Conservation (phyloP, 1,139 yeast species). For the Yamadazyma taylorii region DNA sequence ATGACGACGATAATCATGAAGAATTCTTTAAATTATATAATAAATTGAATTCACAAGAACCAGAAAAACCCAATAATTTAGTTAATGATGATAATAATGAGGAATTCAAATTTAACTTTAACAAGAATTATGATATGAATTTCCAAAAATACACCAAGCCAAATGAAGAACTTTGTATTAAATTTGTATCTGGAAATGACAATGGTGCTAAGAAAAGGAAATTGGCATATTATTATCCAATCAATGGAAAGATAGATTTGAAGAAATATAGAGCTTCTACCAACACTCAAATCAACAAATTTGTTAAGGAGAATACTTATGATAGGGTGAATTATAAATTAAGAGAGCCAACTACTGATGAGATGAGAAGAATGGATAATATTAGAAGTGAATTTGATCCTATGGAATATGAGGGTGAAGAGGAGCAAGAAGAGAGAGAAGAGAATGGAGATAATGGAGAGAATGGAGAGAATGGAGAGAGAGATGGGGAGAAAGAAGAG, state of each 20-base stretch:
- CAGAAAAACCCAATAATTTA: slow-evolving; percentile 45
- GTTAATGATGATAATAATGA: slow-evolving; percentile 39
- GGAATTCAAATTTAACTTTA: slow-evolving; percentile 56
- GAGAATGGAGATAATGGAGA: slow-evolving; percentile 17
- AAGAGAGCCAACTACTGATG: slow-evolving; percentile 73
- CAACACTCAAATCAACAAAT: slow-evolving; percentile 49
- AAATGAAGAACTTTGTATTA: slow-evolving; percentile 47
- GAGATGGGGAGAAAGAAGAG: slow-evolving; percentile 10
- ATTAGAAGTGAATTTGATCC: slow-evolving; percentile 74
- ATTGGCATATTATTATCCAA: slow-evolving; percentile 75
- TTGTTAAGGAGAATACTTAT: slow-evolving; percentile 50
- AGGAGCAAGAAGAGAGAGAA: slow-evolving; percentile 39
- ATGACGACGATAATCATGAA: slow-evolving; percentile 13
- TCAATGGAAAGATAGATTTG: slow-evolving; percentile 75
- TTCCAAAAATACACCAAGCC: slow-evolving; percentile 47
- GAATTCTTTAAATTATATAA: slow-evolving; percentile 38
- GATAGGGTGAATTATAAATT: slow-evolving; percentile 60
- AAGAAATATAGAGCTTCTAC: slow-evolving; percentile 71
- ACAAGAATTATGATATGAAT: slow-evolving; percentile 80
- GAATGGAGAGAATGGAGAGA: slow-evolving; percentile 23
- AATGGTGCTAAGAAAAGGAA: slow-evolving; percentile 40
- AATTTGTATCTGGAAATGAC: slow-evolving; percentile 47
- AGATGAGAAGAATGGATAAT: slow-evolving; percentile 66
- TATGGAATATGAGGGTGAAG: slow-evolving; percentile 62
- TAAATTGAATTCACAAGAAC: slow-evolving; percentile 50